Percentiles rank a stretch among this genome's conserved stretches.
Conservation (phyloP, 164 flowering plant species). For the Kingdonia uniflora region DNA sequence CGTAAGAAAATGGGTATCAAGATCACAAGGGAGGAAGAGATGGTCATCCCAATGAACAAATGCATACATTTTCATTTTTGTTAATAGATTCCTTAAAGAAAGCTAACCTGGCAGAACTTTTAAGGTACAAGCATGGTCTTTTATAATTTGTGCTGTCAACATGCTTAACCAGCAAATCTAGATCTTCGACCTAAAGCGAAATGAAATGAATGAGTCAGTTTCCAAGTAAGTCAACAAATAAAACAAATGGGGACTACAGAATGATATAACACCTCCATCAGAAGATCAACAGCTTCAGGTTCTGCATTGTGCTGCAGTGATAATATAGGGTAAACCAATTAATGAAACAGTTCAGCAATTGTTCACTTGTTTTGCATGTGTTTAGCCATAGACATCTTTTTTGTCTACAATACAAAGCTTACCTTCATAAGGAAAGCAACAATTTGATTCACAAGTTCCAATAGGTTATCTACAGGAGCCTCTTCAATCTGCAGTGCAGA, state of each 20-base stretch:
- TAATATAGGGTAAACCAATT: conserved; percentile 7
- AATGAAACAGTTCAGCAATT: too few species aligned
- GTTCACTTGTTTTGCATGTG: too few species aligned
- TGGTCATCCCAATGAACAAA: neutral
- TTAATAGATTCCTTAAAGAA: too few species aligned
- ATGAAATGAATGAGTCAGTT: neutral
- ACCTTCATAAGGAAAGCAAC: conserved; percentile 99
- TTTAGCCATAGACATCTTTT: neutral
- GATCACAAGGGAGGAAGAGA: neutral
- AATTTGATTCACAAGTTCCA: conserved; percentile 89
- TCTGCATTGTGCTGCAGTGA: conserved; percentile 87
- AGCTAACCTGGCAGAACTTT: conserved; percentile 65
- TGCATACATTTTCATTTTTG: neutral
- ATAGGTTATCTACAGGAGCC: conserved; percentile 63
- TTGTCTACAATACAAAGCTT: neutral
- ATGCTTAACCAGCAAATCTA: conserved; percentile 72
- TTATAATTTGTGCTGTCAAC: conserved; percentile 72
- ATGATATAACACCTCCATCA: conserved; percentile 72
- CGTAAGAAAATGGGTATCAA: too few species aligned
- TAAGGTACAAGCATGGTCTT: conserved; percentile 82
- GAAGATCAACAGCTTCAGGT: conserved; percentile 94
- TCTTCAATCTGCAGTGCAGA: conserved; percentile 36
- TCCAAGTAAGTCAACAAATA: neutral
- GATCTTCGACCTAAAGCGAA: conserved; percentile 88
- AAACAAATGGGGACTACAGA: neutral